A percentile compares a stretch with the other conserved stretches of the same genome.
Conservation (phyloP, 345 rosid genomes). For the Populus pruinosa region DNA sequence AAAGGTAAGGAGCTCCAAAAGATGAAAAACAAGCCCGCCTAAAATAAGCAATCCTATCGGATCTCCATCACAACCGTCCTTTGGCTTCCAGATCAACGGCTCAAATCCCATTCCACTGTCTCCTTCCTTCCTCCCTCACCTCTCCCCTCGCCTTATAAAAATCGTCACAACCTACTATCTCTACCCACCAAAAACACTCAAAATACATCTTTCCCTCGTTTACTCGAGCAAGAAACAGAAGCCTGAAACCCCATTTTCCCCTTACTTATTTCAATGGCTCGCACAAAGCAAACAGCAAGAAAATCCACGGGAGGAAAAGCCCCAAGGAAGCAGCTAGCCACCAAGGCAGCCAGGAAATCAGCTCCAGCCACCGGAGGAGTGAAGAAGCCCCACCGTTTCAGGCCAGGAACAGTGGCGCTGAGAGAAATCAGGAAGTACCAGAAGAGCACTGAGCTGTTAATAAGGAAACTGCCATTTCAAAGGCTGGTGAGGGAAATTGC, state of each 20-base stretch:
- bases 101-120: not conserved
- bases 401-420: constrained; percentile 25
- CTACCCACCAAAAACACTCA: too few relatives aligned
- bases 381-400: not conserved
- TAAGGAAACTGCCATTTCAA: constrained; percentile 22
- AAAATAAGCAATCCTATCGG: constrained; percentile 5
- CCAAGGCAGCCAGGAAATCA: constrained; percentile 20
- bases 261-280: constrained; percentile 8
- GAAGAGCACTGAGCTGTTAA: constrained; percentile 25
- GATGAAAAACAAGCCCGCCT: not conserved
- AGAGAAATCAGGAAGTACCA: constrained; percentile 25
- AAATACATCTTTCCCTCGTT: too few relatives aligned
- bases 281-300: constrained; percentile 27
- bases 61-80: constrained; percentile 23
- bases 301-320: constrained; percentile 26
- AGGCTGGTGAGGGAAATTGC: constrained; percentile 28
- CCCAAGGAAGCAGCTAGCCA: constrained; percentile 24
- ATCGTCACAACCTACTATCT: not conserved
- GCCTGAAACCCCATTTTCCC: not conserved
- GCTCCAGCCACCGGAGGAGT: constrained; percentile 28
- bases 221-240: not conserved
- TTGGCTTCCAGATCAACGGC: not conserved
- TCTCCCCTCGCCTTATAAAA: not conserved
- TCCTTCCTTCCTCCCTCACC: not conserved
- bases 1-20: not conserved